Percentiles rank a stretch among this genome's conserved stretches.
Conservation (phyloP, 2,329 filamentous ascomycete species). For the Alternaria postmessia region DNA sequence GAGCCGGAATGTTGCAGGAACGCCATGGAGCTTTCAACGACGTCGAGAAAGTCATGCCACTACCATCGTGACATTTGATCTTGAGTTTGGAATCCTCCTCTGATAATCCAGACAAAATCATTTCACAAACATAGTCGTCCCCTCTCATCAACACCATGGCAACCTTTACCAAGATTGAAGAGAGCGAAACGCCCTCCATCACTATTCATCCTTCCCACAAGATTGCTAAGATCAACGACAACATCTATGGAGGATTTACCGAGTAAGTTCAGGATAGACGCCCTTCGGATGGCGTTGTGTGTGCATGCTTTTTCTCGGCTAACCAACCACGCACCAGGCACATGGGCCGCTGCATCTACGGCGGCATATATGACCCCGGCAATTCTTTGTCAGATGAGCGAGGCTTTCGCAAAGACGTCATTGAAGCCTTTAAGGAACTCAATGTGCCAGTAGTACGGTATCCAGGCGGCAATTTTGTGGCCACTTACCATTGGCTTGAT, state of each 20-base stretch:
- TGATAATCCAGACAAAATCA: not conserved
- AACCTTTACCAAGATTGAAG: slow-evolving; percentile 73
- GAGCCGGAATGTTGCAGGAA: slow-evolving; percentile 7
- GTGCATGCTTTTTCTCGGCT: slow-evolving; percentile 23
- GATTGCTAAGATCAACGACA: slow-evolving; percentile 77
- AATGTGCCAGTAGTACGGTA: slow-evolving; percentile 80
- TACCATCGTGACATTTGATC: slow-evolving; percentile 5
- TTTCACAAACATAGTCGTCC: not conserved
- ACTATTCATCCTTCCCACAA: slow-evolving; percentile 70
- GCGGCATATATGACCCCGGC: slow-evolving; percentile 81
- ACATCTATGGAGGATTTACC: slow-evolving; percentile 84
- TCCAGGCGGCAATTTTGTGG: slow-evolving; percentile 84
- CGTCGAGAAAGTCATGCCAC: slow-evolving; percentile 15
- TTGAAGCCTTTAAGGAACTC: slow-evolving; percentile 75
- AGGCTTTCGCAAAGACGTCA: slow-evolving; percentile 81
- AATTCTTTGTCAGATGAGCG: slow-evolving; percentile 76
- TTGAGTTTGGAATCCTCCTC: not conserved
- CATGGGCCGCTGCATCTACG: slow-evolving; percentile 90
- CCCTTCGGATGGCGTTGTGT: not conserved
- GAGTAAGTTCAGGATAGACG: slow-evolving; percentile 64
- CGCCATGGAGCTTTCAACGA: slow-evolving; percentile 20
- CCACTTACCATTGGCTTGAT: slow-evolving; percentile 86
- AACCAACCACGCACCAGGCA: slow-evolving; percentile 62
- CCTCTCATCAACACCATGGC: slow-evolving; percentile 62
- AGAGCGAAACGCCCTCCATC: slow-evolving; percentile 69